A percentile compares a stretch with the other conserved stretches of the same genome.
phyloP scores from a whole-genome alignment of 2,329 filamentous ascomycete species.

The Fusarium sp. region DNA sequence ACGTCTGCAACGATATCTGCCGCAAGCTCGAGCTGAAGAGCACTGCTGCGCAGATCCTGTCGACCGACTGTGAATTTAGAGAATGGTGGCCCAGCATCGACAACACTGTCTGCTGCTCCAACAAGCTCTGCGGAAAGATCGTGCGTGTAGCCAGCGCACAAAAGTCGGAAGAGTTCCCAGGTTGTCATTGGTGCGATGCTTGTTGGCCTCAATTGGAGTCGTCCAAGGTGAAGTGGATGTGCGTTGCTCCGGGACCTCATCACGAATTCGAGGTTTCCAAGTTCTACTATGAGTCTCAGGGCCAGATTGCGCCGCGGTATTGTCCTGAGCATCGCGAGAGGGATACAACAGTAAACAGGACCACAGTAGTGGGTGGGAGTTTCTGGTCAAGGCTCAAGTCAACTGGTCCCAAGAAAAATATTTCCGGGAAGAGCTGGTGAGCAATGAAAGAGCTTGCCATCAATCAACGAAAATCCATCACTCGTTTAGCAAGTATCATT shows the following conservation, averaged over 20 bases:
- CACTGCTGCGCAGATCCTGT: constrained; percentile 37
- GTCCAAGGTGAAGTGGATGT: constrained; percentile 44
- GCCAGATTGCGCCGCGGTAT: constrained; percentile 39
- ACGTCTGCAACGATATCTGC: constrained; percentile 55
- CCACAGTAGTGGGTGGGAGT: constrained; percentile 21
- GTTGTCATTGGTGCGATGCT: constrained; percentile 51
- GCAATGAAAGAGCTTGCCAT: background rate
- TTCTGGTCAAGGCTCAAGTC: constrained; percentile 27
- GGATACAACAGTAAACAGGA: constrained; percentile 16
- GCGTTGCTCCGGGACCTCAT: constrained; percentile 40
- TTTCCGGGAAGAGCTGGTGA: constrained; percentile 31
- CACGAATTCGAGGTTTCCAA: constrained; percentile 53
- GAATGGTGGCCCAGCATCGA: constrained; percentile 52
- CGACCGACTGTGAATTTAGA: constrained; percentile 47
- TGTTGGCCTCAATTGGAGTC: constrained; percentile 53
- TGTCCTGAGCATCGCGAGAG: constrained; percentile 40
- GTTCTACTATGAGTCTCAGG: constrained; percentile 57
- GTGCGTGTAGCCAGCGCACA: constrained; percentile 43
- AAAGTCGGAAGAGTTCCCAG: constrained; percentile 43
- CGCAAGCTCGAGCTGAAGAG: constrained; percentile 49
- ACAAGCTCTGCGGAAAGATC: constrained; percentile 58
- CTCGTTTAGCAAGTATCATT: too few relatives aligned
- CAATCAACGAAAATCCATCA: too few relatives aligned
- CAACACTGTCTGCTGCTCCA: constrained; percentile 55
- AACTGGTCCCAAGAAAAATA: constrained; percentile 27